phyloP scores from a whole-genome alignment of 139 green algal species.

The Haematococcus sp. region DNA sequence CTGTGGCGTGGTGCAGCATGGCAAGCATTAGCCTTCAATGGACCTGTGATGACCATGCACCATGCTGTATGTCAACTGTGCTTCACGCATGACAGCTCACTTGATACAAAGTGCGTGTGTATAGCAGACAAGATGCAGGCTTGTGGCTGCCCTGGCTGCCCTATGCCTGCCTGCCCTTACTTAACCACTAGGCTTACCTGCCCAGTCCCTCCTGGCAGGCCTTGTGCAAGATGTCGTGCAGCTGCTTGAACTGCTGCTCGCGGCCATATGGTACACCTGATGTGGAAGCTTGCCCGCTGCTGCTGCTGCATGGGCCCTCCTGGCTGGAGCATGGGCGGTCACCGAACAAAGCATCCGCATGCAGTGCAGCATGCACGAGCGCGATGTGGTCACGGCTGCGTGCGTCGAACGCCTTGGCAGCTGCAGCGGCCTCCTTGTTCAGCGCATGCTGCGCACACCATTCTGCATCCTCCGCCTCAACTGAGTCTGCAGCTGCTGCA shows the following conservation, averaged over 20 bases:
- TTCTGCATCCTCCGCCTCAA: no score
- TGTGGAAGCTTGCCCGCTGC: background rate
- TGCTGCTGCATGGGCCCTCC: background rate
- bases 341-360: background rate
- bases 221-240: slow-evolving; percentile 8
- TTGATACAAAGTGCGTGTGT: no score
- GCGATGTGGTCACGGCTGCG: slow-evolving; percentile 4
- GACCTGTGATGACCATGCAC: no score
- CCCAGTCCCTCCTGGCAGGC: slow-evolving; percentile 9
- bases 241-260: slow-evolving; percentile 15
- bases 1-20: background rate
- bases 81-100: background rate
- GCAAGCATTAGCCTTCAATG: no score
- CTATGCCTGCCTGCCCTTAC: no score
- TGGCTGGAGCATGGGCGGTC: background rate
- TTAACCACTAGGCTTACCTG: background rate
- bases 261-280: background rate
- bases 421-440: background rate
- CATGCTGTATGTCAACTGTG: background rate
- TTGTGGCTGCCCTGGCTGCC: no score
- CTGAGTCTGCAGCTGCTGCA: no score
- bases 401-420: background rate
- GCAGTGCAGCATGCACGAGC: background rate
- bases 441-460: no score
- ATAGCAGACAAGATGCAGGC: no score